Evolutionary conservation across 139 green algal genomes (phyloP), one percentile per base, ranked within the genome.

Genomic region (Yamagishiella unicocca): DNA sequence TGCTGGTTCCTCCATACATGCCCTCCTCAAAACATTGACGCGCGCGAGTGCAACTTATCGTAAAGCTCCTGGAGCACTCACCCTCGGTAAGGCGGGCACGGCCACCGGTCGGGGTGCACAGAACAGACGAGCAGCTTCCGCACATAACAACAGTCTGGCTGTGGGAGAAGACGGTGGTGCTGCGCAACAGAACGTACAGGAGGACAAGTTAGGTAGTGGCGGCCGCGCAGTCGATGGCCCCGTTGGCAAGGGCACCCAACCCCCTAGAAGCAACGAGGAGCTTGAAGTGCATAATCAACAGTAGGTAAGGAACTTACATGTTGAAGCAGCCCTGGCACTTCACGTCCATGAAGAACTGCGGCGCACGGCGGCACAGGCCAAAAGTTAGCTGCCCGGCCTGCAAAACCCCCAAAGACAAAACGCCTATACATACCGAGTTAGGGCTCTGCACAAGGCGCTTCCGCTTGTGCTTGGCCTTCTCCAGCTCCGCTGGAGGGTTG

Each of bases 91-190:
- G 91, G 53, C 97, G 93, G 50, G 97, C 97, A 83, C 96, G 94
- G 76, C 97, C 97, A 79, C 98, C 98, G 27, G 97, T 99, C 61
- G 98, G 98, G 76, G 97, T 97, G 95, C 98, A 99, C 71, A 99
- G 95, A 53, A 99, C 95, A 37, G 96, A 91, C 68, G 96, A 98
- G 96, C 98, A 99, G 92, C 91, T 98, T 75, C 95, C 94, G 96
- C 98, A 99, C 46, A 98, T 90, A 37, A 99, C 98, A 42, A 99
- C 98, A 24, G 97, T 98, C 94, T 99, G 98, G 45, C 93, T 96
- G 91, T 99, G 97, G 55, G 92, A 97, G 94, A 99, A 99, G 74
- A 99, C 97, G 29, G 98, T 99, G n/a, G 98, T 99, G 89, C 96
- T 98, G 96, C 94, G 91, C 25, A 33, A 72, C 37, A 29, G 0